These are phyloP conservation scores for Podila epigama DNA, from an alignment of 192 early-diverging fungal genomes.

Conservation along the genomic window DNA sequence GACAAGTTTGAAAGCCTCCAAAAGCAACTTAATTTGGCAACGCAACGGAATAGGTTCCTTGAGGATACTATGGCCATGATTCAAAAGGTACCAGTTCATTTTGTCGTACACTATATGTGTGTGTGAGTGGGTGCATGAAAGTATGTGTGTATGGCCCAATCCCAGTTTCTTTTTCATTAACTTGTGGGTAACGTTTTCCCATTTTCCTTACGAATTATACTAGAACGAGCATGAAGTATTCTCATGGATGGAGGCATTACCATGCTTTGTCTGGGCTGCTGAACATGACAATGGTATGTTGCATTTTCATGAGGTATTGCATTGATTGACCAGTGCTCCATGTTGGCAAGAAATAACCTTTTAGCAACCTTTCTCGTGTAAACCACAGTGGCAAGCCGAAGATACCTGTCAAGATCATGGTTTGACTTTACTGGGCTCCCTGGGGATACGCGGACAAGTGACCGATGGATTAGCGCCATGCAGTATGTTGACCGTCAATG, in stretches of 20 bases:
- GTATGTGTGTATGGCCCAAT: no score
- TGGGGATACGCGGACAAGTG: slow-evolving; percentile 33
- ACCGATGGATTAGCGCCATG: slow-evolving; percentile 47
- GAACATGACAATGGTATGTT: slow-evolving; percentile 31
- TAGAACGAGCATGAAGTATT: slow-evolving; percentile 48
- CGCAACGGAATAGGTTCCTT: slow-evolving; percentile 24
- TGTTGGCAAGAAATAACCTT: not conserved
- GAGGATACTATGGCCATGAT: slow-evolving; percentile 40
- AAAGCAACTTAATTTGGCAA: slow-evolving; percentile 21
- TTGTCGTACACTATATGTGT: not conserved
- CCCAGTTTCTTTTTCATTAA: not conserved
- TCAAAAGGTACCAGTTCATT: slow-evolving; percentile 17
- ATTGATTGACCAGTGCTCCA: not conserved
- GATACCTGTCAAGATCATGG: slow-evolving; percentile 44
- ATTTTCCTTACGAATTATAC: not conserved
- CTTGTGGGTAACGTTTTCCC: not conserved
- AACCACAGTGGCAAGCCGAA: slow-evolving; percentile 21
- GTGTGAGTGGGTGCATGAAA: no score
- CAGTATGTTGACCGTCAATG: slow-evolving; percentile 19
- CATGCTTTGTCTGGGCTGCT: slow-evolving; percentile 48
- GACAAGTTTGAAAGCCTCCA: slow-evolving; percentile 21
- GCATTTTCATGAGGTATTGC: not conserved
- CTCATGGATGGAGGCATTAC: slow-evolving; percentile 48
- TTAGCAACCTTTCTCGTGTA: not conserved
- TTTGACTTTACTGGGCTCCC: slow-evolving; percentile 45